Evolutionary conservation across 2,329 filamentous ascomycete genomes (phyloP).

Genomic region (Fusarium sp.): DNA sequence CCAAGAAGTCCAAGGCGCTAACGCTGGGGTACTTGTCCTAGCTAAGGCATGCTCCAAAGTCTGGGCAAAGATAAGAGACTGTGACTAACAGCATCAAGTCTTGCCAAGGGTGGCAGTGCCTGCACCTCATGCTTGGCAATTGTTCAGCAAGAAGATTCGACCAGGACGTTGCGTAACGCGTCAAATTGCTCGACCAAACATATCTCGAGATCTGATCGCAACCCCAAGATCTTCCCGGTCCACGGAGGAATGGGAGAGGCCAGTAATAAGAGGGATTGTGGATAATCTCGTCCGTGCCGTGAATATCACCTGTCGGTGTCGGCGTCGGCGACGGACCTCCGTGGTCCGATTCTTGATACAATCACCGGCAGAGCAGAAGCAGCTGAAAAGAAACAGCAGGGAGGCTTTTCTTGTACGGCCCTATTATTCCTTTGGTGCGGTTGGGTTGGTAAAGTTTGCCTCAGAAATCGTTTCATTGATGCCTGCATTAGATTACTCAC

Average conservation of each 20-base stretch:
- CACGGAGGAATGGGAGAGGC: constrained; percentile 5
- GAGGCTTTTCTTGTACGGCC: constrained; percentile 20
- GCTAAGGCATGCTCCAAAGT: constrained; percentile 37
- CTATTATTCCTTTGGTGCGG: constrained; percentile 22
- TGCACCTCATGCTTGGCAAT: constrained; percentile 41
- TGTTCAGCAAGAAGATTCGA: constrained; percentile 23
- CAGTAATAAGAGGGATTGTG: constrained; percentile 12
- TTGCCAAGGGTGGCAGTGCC: constrained; percentile 43
- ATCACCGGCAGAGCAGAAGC: not conserved
- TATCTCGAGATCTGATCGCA: constrained; percentile 39
- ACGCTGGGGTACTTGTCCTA: constrained; percentile 34
- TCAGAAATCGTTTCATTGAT: constrained; percentile 19
- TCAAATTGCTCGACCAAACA: constrained; percentile 30
- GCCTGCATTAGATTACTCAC: constrained; percentile 1
- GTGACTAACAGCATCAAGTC: constrained; percentile 40
- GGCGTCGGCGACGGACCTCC: constrained; percentile 20
- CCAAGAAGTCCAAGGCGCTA: constrained; percentile 21
- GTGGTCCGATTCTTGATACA: constrained; percentile 7
- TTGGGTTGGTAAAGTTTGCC: not conserved
- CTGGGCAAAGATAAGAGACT: constrained; percentile 35
- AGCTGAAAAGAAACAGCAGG: constrained; percentile 8
- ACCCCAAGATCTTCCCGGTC: constrained; percentile 39
- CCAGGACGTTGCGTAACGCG: constrained; percentile 24
- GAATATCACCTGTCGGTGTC: not conserved
- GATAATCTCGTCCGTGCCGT: constrained; percentile 14